A percentile compares a stretch with the other conserved stretches of the same genome.
phyloP scores from a whole-genome alignment of 2,329 filamentous ascomycete species.

The Hymenoscyphus albidus region DNA sequence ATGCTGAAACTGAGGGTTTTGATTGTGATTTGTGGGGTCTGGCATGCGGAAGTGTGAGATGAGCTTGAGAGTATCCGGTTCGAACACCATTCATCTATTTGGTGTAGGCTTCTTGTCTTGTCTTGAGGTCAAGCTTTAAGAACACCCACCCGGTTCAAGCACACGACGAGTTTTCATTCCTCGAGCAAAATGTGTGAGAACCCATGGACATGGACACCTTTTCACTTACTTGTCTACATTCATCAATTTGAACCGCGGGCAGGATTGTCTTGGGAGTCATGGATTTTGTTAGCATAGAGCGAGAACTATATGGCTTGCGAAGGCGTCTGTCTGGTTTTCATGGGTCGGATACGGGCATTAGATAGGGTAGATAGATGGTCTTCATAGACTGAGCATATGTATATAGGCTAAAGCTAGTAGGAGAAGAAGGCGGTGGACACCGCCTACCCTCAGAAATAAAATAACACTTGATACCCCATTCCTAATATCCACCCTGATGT shows the following conservation, averaged over 20 bases:
- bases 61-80: no score
- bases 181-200: no score
- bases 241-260: background rate
- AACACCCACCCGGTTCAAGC: no score
- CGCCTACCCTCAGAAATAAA: background rate
- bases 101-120: no score
- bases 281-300: background rate
- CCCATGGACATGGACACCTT: no score
- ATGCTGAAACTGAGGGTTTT: background rate
- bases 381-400: background rate
- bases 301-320: background rate
- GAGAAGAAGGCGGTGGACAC: background rate
- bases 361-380: background rate
- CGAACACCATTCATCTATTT: no score
- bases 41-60: no score
- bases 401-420: background rate
- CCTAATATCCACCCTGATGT: constrained; percentile 8
- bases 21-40: background rate
- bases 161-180: no score
- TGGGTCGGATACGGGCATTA: background rate
- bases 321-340: background rate
- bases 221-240: no score
- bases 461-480: background rate
- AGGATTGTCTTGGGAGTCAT: background rate
- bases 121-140: no score